Percentiles rank a stretch among this genome's conserved stretches.
These are phyloP conservation scores for Metschnikowia kofuensis DNA, from an alignment of 805 yeast genomes.

Conservation along the genomic window DNA sequence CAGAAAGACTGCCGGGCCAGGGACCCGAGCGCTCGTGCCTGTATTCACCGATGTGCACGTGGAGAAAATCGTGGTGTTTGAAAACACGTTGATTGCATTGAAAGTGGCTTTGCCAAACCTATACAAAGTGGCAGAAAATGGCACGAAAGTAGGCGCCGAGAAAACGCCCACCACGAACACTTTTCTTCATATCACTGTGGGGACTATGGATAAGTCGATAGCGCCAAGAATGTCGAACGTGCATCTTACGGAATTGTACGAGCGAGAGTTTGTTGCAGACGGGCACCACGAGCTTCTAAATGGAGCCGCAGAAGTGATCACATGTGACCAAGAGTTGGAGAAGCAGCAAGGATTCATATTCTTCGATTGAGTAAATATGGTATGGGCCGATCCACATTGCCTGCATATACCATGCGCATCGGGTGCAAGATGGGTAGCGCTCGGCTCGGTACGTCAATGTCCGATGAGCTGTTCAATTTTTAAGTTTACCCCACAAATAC, in stretches of 20 bases:
- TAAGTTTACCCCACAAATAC: too few relatives aligned
- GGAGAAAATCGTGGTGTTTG: constrained; percentile 46
- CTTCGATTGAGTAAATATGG: constrained; percentile 7
- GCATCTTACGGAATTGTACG: constrained; percentile 9
- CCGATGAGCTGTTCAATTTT: too few relatives aligned
- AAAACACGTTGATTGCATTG: constrained; percentile 49
- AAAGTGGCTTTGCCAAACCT: constrained; percentile 35
- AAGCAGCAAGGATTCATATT: constrained; percentile 11
- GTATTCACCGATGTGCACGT: constrained; percentile 40
- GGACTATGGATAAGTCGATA: constrained; percentile 34
- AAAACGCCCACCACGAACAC: constrained; percentile 36
- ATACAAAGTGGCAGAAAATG: constrained; percentile 9
- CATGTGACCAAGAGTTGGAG: constrained; percentile 7
- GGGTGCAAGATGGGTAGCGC: too few relatives aligned
- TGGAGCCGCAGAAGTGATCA: constrained; percentile 6
- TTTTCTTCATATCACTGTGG: constrained; percentile 67
- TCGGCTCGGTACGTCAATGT: too few relatives aligned
- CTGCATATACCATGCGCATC: constrained; percentile 1
- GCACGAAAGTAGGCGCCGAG: constrained; percentile 9
- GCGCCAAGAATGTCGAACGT: constrained; percentile 14
- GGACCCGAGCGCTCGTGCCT: constrained; percentile 11
- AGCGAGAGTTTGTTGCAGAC: neutral
- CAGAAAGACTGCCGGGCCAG: constrained; percentile 28
- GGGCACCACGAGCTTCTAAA: constrained; percentile 7
- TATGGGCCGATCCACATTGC: neutral